phyloP scores from a whole-genome alignment of 495 filamentous ascomycete genomes.

The Penicillium turbatum region DNA sequence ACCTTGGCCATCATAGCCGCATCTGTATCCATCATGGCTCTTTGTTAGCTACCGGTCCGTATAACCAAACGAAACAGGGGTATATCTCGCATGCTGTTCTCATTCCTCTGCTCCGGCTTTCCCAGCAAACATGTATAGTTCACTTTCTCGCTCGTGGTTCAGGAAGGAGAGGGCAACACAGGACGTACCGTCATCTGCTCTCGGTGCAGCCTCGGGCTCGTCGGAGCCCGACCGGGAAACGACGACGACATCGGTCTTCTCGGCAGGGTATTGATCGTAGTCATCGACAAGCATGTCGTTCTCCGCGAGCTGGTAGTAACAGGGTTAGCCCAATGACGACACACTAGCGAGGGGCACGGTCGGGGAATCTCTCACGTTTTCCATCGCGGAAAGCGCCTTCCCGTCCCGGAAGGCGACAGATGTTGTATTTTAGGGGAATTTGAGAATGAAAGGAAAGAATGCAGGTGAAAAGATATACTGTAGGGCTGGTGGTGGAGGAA shows the following conservation, averaged over 20 bases:
- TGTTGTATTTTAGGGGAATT: constrained; percentile 9
- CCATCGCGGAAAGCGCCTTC: constrained; percentile 41
- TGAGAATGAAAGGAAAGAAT: constrained; percentile 7
- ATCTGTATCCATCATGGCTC: constrained; percentile 44
- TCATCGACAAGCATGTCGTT: constrained; percentile 69
- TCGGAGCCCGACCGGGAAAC: constrained; percentile 66
- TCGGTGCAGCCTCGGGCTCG: constrained; percentile 49
- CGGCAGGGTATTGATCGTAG: constrained; percentile 67
- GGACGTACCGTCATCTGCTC: constrained; percentile 70
- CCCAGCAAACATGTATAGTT: not conserved
- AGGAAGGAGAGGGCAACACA: constrained; percentile 7
- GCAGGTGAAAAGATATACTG: constrained; percentile 7
- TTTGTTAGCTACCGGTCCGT: constrained; percentile 16
- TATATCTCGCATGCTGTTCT: too few relatives aligned
- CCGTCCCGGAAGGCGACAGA: constrained; percentile 27
- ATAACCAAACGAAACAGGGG: not conserved
- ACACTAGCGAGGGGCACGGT: constrained; percentile 23
- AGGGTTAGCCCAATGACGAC: constrained; percentile 30
- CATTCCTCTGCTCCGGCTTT: not conserved
- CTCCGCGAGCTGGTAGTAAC: constrained; percentile 35
- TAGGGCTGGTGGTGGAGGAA: constrained; percentile 23
- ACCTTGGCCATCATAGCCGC: constrained; percentile 79
- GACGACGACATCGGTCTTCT: constrained; percentile 78
- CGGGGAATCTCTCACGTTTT: constrained; percentile 39
- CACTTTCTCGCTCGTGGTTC: not conserved